Base-by-base conservation (phyloP, 208 protist genomes). In the Acanthamoeba sp. region DNA sequence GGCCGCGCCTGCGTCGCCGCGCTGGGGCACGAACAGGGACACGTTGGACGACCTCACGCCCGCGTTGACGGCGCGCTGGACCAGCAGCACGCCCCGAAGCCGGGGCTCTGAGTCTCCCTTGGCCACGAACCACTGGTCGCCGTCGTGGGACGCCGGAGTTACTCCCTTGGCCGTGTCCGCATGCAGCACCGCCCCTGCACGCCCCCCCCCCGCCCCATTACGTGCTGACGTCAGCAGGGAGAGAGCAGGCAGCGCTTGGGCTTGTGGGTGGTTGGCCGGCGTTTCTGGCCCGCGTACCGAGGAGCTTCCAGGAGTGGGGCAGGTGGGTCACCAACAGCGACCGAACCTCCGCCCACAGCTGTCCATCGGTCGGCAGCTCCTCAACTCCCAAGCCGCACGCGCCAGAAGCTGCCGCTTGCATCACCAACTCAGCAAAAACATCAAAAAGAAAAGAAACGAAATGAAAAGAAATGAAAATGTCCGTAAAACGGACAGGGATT, bases 231-330 rank as follows among this genome's bases (percentile, higher is more conserved):
- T 59, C 52, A 59, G 52, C 18, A 27, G 9, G 12, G 45, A 50
- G 45, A 50, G 45, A 4, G 45, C 9, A 50, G 45, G 9, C 9
- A 50, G 45, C 9, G 4, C 45, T 4, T 50, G 45, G 45, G 45
- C n/a, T n/a, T n/a, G n/a, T 55, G 48, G 16, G 48, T 16, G 48
- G 16, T 20, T 55, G 16, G 48, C 6, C 16, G 10, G 48, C 6
- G 48, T 20, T 55, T 9, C 24, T 6, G 59, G n/a, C 59, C 5
- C 59, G 9, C 59, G 38, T 29, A 85, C 76, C 76, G 27, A 85
- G 27, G 45, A 85, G 76, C 76, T 85, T 85, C 76, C 76, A 85
- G 22, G 76, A 85, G n/a, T 59, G 48, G 9, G 76, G 76, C 45
- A 85, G 14, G 45, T 85, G 76, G 45, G 9, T 20, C 5, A 12